Evolutionary conservation across 805 yeast genomes (phyloP).

Genomic region (Cyberlindnera petersonii): DNA sequence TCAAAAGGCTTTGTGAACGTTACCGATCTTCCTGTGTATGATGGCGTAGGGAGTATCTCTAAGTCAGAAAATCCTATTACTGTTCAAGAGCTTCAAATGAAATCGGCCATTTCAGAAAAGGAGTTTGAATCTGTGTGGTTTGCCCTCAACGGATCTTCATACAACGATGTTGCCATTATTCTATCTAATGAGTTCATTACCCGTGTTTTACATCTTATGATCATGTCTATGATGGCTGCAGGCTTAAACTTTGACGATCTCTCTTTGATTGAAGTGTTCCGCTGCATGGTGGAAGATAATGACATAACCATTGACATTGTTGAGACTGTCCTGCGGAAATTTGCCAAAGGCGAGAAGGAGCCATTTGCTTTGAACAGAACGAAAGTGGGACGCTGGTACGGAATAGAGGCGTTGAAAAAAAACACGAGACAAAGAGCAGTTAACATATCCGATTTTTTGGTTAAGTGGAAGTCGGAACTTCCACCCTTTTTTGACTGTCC

Average conservation of each 20-base stretch:
- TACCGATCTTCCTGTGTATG: slow-evolving; percentile 34
- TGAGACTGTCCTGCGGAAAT: slow-evolving; percentile 47
- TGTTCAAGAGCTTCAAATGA: slow-evolving; percentile 32
- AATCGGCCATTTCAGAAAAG: slow-evolving; percentile 49
- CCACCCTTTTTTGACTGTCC: slow-evolving; percentile 63
- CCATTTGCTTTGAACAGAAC: slow-evolving; percentile 39
- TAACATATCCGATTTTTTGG: slow-evolving; percentile 49
- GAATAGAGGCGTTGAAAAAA: slow-evolving; percentile 45
- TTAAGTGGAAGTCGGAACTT: slow-evolving; percentile 58
- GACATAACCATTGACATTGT: slow-evolving; percentile 42
- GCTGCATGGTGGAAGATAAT: slow-evolving; percentile 29
- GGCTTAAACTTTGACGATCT: slow-evolving; percentile 29
- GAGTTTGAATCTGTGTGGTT: slow-evolving; percentile 56
- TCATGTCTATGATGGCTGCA: slow-evolving; percentile 38
- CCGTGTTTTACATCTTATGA: slow-evolving; percentile 32
- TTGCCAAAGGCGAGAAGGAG: slow-evolving; percentile 29
- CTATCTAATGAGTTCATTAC: slow-evolving; percentile 33
- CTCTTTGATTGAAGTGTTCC: slow-evolving; percentile 28
- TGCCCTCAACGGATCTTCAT: slow-evolving; percentile 49
- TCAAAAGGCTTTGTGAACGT: slow-evolving; percentile 32
- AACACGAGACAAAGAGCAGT: slow-evolving; percentile 31
- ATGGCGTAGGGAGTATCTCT: slow-evolving; percentile 28
- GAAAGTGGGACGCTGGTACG: slow-evolving; percentile 58
- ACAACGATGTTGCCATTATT: slow-evolving; percentile 41
- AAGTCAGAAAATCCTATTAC: slow-evolving; percentile 5